Conservation (phyloP, 805 yeast genomes). For the Kuraishia cidri region DNA sequence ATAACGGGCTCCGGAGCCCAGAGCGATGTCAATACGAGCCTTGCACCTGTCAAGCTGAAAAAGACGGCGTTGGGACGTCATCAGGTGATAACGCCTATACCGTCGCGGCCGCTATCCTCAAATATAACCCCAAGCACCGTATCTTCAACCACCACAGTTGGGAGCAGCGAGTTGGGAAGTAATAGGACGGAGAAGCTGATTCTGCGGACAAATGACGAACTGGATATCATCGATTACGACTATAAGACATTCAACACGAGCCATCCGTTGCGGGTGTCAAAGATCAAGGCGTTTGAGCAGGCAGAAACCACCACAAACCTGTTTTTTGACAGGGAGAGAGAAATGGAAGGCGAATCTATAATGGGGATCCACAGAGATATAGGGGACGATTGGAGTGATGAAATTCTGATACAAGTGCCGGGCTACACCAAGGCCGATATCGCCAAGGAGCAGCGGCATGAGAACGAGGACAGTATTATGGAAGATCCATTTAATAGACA, state of each 20-base stretch:
- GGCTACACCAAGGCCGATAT: slow-evolving; percentile 12
- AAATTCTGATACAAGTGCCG: slow-evolving; percentile 12
- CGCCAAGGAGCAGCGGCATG: not conserved
- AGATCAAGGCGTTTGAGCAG: slow-evolving; percentile 25
- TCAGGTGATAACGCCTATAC: no score
- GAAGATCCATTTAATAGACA: not conserved
- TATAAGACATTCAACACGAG: slow-evolving; percentile 22
- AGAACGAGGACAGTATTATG: not conserved
- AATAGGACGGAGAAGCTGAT: slow-evolving; percentile 13
- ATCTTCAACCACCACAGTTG: slow-evolving; percentile 9
- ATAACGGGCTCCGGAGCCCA: no score
- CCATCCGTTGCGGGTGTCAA: slow-evolving; percentile 22
- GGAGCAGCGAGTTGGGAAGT: no score
- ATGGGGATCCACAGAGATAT: not conserved
- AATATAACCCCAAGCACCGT: slow-evolving; percentile 14
- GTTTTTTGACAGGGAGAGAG: slow-evolving; percentile 17
- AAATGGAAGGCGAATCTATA: slow-evolving; percentile 1
- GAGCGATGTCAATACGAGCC: no score
- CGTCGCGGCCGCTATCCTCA: no score
- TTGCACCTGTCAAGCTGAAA: no score
- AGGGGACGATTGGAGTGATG: not conserved
- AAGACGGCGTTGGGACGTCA: no score
- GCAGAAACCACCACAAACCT: slow-evolving; percentile 22
- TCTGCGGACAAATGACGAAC: slow-evolving; percentile 12
- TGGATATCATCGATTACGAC: slow-evolving; percentile 21